These are phyloP conservation scores for Talaromyces albobiverticillius DNA, from an alignment of 2,329 filamentous ascomycete species.

Conservation along the genomic window DNA sequence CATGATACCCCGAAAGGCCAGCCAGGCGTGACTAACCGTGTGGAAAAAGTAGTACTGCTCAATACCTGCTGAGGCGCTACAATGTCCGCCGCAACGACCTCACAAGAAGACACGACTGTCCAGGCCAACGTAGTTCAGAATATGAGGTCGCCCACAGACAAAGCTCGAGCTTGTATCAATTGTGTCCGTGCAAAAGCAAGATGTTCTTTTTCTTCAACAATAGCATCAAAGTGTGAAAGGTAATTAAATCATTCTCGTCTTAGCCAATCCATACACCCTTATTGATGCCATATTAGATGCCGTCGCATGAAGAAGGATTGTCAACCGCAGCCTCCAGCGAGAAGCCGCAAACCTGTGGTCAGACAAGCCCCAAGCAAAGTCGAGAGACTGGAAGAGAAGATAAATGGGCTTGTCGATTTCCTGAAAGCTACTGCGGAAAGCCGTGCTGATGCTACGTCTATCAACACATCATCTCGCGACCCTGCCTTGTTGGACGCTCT, in stretches of 20 bases:
- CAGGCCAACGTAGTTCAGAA: background rate
- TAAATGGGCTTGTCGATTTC: slow-evolving; percentile 2
- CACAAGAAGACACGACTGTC: background rate
- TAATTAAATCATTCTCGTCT: background rate
- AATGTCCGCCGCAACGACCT: background rate
- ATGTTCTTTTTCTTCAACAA: background rate
- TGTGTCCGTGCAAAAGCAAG: slow-evolving; percentile 6
- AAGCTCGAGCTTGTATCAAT: slow-evolving; percentile 1
- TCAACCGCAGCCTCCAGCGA: background rate
- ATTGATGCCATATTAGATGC: background rate
- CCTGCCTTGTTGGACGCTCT: background rate
- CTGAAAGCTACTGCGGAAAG: background rate
- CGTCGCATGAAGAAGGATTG: slow-evolving; percentile 8
- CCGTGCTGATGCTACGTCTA: background rate
- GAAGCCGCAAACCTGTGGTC: background rate
- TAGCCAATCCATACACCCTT: background rate
- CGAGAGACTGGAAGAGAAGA: slow-evolving; percentile 9
- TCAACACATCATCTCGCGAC: background rate
- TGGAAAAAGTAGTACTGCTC: too few relatives aligned
- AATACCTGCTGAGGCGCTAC: too few relatives aligned
- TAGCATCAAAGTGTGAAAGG: slow-evolving; percentile 8
- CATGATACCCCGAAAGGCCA: too few relatives aligned
- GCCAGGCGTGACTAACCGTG: too few relatives aligned
- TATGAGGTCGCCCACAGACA: background rate
- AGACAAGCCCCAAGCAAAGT: slow-evolving; percentile 1